Conservation (phyloP, 805 yeast species). For the Millerozyma acaciae region DNA sequence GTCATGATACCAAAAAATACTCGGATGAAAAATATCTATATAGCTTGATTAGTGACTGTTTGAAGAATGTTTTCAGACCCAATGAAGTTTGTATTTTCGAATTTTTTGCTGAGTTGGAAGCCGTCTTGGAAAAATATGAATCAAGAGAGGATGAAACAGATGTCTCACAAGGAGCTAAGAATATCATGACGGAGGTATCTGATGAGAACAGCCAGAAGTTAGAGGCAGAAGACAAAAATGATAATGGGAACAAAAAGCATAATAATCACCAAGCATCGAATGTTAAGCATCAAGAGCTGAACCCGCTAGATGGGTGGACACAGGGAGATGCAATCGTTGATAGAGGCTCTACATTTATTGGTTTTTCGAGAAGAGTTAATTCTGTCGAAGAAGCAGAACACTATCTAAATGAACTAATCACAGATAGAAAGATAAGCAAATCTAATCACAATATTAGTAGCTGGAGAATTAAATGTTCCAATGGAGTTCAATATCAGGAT, state of each 20-base stretch:
- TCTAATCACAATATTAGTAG: slow-evolving; percentile 84
- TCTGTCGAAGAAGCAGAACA: slow-evolving; percentile 65
- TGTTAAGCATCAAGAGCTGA: slow-evolving; percentile 12
- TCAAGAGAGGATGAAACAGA: slow-evolving; percentile 17
- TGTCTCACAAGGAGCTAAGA: slow-evolving; percentile 4
- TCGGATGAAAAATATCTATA: slow-evolving; percentile 43
- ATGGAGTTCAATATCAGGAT: slow-evolving; percentile 66
- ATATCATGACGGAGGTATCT: background rate
- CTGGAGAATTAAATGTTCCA: slow-evolving; percentile 64
- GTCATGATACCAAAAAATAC: slow-evolving; percentile 31
- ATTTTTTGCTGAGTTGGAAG: slow-evolving; percentile 61
- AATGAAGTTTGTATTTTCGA: slow-evolving; percentile 82
- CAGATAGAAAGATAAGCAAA: slow-evolving; percentile 62
- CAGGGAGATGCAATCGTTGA: slow-evolving; percentile 76
- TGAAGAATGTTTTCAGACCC: slow-evolving; percentile 48
- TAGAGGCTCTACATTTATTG: slow-evolving; percentile 82
- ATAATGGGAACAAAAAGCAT: background rate
- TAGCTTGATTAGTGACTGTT: slow-evolving; percentile 43
- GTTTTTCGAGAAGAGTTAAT: slow-evolving; percentile 59
- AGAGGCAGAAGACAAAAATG: slow-evolving; percentile 1
- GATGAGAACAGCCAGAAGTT: slow-evolving; percentile 7
- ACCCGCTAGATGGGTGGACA: slow-evolving; percentile 70
- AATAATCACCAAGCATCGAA: background rate
- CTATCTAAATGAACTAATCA: slow-evolving; percentile 47
- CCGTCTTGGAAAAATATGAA: slow-evolving; percentile 38